These are phyloP conservation scores for Trametes meyenii DNA, from an alignment of 768 basidiomycete species.

Conservation along the genomic window DNA sequence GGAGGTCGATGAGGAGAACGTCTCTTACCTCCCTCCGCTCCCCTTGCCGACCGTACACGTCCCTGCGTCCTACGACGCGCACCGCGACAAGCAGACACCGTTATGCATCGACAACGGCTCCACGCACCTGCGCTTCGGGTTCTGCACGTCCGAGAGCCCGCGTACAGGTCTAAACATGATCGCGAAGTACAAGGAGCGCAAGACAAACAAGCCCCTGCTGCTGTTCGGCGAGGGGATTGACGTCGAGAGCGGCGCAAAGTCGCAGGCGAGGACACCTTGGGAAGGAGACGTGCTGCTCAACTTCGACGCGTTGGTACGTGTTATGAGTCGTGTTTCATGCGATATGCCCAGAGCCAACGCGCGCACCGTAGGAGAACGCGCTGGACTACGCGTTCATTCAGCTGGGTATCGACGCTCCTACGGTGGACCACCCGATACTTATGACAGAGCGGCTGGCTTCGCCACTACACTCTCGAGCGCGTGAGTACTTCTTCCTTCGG, in stretches of 20 bases:
- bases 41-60: constrained; percentile 39
- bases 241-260: constrained; percentile 79
- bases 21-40: constrained; percentile 16
- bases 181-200: constrained; percentile 89
- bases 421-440: constrained; percentile 83
- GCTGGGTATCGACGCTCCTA: constrained; percentile 77
- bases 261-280: constrained; percentile 82
- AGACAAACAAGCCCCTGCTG: constrained; percentile 76
- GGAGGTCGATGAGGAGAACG: constrained; percentile 19
- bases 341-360: constrained; percentile 5
- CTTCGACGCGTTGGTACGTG: constrained; percentile 88
- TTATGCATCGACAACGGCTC: constrained; percentile 92
- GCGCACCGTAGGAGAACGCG: constrained; percentile 76
- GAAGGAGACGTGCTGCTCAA: constrained; percentile 93
- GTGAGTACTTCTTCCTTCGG: constrained; percentile 50
- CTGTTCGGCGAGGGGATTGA: constrained; percentile 91
- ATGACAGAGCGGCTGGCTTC: constrained; percentile 94
- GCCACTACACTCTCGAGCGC: constrained; percentile 82
- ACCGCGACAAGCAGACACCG: constrained; percentile 57
- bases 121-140: constrained; percentile 81
- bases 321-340: not conserved
- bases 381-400: constrained; percentile 90
- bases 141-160: constrained; percentile 62
- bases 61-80: constrained; percentile 51
- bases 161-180: constrained; percentile 70